These are phyloP conservation scores for Verbena officinalis DNA, from an alignment of 257 asterid genomes.

Conservation along the genomic window DNA sequence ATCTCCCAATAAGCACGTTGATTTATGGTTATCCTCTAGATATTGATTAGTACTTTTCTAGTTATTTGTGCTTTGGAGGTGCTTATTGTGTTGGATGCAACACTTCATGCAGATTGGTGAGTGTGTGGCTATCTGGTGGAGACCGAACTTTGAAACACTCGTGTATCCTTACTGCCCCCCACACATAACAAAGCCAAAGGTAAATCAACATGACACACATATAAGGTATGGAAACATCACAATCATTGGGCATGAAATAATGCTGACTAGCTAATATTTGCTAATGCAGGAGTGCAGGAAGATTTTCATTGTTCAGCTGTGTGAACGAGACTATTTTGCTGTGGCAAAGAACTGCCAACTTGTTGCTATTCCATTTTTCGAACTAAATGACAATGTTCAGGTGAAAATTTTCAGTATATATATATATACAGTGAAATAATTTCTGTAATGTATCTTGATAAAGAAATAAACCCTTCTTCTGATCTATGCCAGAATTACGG, in stretches of 20 bases:
- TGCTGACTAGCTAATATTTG: conserved; percentile 17
- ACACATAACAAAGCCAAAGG: conserved; percentile 67
- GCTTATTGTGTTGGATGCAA: conserved; percentile 11
- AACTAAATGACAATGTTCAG: conserved; percentile 99
- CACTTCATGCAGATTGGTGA: conserved; percentile 77
- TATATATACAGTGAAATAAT: background rate
- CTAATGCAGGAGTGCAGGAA: conserved; percentile 88
- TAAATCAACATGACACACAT: background rate
- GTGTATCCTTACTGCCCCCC: conserved; percentile 99
- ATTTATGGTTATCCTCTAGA: background rate
- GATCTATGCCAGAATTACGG: conserved; percentile 79
- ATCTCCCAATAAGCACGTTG: background rate
- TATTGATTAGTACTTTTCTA: background rate
- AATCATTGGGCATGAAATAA: background rate
- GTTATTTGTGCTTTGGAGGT: background rate
- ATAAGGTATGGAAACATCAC: background rate
- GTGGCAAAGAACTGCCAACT: conserved; percentile 97
- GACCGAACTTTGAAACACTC: conserved; percentile 92
- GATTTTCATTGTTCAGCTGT: conserved; percentile 88
- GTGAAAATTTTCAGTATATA: conserved; percentile 41
- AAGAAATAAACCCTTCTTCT: conserved; percentile 29
- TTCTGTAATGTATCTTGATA: conserved; percentile 3
- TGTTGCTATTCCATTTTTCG: conserved; percentile 97
- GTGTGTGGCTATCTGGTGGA: conserved; percentile 98
- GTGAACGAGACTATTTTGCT: conserved; percentile 94